phyloP scores from a whole-genome alignment of 352 stramenopile genomes.

The Phytophthora parvispora region DNA sequence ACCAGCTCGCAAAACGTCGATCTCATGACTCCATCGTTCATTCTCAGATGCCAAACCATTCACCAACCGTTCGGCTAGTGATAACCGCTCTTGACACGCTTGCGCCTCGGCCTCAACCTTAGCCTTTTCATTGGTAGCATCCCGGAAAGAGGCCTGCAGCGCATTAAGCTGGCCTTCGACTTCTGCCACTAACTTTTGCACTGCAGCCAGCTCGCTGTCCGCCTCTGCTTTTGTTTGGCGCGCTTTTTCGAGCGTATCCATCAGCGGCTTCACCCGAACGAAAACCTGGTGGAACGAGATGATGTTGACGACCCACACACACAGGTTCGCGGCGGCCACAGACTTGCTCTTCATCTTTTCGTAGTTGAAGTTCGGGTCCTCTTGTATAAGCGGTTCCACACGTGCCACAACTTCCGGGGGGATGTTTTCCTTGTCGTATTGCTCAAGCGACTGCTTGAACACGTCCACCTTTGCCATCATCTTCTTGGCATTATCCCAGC shows the following conservation, averaged over 20 bases:
- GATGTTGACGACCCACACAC: conserved; percentile 96
- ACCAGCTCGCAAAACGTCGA: conserved; percentile 82
- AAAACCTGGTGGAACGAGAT: conserved; percentile 94
- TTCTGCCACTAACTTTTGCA: conserved; percentile 86
- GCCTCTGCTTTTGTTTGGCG: conserved; percentile 78
- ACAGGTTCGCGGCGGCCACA: conserved; percentile 91
- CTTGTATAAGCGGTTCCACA: conserved; percentile 86
- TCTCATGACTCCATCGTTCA: conserved; percentile 89
- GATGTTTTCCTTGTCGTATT: conserved; percentile 95
- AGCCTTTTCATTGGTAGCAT: conserved; percentile 93
- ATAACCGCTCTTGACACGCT: conserved; percentile 88
- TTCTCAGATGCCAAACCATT: conserved; percentile 92
- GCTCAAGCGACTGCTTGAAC: conserved; percentile 93
- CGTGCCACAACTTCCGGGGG: conserved; percentile 86
- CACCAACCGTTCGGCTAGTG: conserved; percentile 89
- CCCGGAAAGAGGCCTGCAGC: conserved; percentile 84
- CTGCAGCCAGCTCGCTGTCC: conserved; percentile 81
- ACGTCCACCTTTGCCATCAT: conserved; percentile 97
- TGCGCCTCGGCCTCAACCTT: conserved; percentile 91
- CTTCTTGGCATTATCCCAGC: conserved; percentile 96
- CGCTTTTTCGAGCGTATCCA: conserved; percentile 92
- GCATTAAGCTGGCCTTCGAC: conserved; percentile 84
- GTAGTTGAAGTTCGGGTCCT: conserved; percentile 94
- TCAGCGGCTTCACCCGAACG: conserved; percentile 95
- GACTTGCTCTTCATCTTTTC: conserved; percentile 97